Conservation (phyloP, 768 basidiomycete species). For the Chlorophyllum brunneum region DNA sequence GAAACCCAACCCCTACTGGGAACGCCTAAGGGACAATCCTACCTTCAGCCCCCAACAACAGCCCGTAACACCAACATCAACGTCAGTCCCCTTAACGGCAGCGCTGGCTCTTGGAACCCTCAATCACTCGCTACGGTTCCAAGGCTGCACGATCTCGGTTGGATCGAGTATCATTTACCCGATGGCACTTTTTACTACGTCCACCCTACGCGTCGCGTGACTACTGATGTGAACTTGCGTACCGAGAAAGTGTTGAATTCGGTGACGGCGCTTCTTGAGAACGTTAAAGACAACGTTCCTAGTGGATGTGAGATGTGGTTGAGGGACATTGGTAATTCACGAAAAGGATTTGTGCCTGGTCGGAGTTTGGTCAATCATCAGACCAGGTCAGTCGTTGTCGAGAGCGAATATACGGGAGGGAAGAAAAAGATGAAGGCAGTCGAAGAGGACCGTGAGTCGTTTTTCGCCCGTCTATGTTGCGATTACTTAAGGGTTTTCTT, state of each 20-base stretch:
- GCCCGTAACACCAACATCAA: constrained; percentile 15
- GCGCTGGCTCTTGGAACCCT: constrained; percentile 16
- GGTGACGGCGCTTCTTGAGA: constrained; percentile 46
- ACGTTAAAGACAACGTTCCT: constrained; percentile 21
- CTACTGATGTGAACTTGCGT: constrained; percentile 71
- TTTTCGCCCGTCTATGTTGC: neutral
- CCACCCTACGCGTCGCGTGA: constrained; percentile 55
- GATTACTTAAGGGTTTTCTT: neutral
- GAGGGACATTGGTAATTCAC: constrained; percentile 32
- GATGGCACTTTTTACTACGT: constrained; percentile 69
- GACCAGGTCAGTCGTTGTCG: constrained; percentile 45
- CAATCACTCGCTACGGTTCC: constrained; percentile 23
- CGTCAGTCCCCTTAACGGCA: constrained; percentile 10
- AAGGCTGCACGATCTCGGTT: constrained; percentile 55
- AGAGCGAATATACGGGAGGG: constrained; percentile 22
- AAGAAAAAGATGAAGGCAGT: constrained; percentile 21
- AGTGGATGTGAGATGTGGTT: constrained; percentile 62
- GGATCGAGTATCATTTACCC: constrained; percentile 75
- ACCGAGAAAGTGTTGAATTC: constrained; percentile 44
- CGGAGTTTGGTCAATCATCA: constrained; percentile 68
- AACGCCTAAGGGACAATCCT: constrained; percentile 24
- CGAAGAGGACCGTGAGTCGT: constrained; percentile 43
- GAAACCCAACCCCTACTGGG: constrained; percentile 51
- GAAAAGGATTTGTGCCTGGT: constrained; percentile 31
- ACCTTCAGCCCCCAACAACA: constrained; percentile 23